Evolutionary conservation across 1,284 basidiomycete species (phyloP).

Genomic region (Blastosporella zonata): DNA sequence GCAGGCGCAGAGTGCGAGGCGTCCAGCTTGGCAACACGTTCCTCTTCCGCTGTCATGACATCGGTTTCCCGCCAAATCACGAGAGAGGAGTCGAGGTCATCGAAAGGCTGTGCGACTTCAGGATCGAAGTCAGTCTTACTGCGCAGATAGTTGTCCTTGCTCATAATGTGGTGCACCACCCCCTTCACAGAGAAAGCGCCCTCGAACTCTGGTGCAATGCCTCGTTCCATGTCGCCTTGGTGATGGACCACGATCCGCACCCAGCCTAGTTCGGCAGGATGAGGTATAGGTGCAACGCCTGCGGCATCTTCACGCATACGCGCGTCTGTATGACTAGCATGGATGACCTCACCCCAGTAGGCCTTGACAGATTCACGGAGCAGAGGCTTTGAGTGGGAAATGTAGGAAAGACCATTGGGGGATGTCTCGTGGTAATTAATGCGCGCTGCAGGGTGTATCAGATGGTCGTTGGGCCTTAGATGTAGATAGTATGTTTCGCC

Average conservation of each 20-base stretch:
- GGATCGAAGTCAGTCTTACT: conserved; percentile 60
- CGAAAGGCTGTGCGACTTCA: conserved; percentile 35
- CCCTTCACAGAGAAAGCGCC: conserved; percentile 74
- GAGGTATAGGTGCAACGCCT: conserved; percentile 42
- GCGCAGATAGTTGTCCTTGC: conserved; percentile 68
- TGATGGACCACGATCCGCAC: conserved; percentile 71
- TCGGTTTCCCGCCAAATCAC: conserved; percentile 76
- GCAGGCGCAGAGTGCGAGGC: conserved; percentile 22
- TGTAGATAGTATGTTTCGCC: conserved; percentile 64
- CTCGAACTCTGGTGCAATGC: conserved; percentile 61
- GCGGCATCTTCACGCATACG: conserved; percentile 62
- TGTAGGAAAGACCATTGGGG: conserved; percentile 43
- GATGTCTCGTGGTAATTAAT: conserved; percentile 56
- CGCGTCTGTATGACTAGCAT: conserved; percentile 42
- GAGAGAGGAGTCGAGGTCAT: conserved; percentile 47
- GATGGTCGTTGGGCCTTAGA: conserved; percentile 69
- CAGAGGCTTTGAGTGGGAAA: conserved; percentile 49
- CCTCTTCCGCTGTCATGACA: conserved; percentile 51
- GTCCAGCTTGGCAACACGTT: conserved; percentile 35
- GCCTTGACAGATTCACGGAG: conserved; percentile 54
- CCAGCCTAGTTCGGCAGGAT: conserved; percentile 56
- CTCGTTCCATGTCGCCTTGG: conserved; percentile 50
- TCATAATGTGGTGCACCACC: conserved; percentile 71
- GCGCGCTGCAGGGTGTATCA: conserved; percentile 75
- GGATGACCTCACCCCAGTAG: conserved; percentile 70